Evolutionary conservation across 345 rosid species (phyloP), one percentile per base, ranked within the genome.

Genomic region (Gossypium bickii): DNA sequence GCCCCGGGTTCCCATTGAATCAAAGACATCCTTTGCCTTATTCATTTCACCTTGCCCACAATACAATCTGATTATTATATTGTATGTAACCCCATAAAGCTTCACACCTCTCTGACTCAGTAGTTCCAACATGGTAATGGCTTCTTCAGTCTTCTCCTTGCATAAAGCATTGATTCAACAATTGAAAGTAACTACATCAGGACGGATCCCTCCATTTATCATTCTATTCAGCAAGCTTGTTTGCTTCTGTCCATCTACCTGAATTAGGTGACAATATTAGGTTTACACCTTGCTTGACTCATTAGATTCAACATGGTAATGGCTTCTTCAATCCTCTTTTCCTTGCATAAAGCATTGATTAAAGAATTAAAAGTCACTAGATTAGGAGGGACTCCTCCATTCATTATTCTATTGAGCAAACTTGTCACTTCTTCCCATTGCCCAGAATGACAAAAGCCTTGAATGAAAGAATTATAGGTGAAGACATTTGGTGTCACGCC

Each of bases 401-500:
- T 9, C 70, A 45, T 22, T 53, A 67, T 44, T 22, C 29, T 20
- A 9, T n/a, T 11, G 8, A 66, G 11, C 27, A 66, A 16, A 25
- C 9, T 45, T 66, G 15, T 18, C 0, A 16, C 70, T 20, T 66
- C 70, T 12, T 0, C 6, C 52, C 25, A 66, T 9, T 66, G 1
- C 0, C 9, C 1, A 4, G 29, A 41, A 38, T 20, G 1, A 8
- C 70, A 43, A 1, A n/a, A 66, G n/a, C 70, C 70, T 2, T 65
- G 70, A 2, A 62, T 62, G 16, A 62, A 29, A 62, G 12, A 29
- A 3, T 0, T 62, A 7, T 34, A 29, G 11, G 45, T 61, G 44
- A 61, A 38, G 16, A 62, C 27, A 64, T 71, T n/a, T 27, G 70
- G 79, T 53, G 62, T 57, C 34, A 77, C 27, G 3, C 79, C 71